Evolutionary conservation across 2,329 filamentous ascomycete genomes (phyloP), one percentile per base, ranked within the genome.

Genomic region (Magnaporthiopsis incrustans): DNA sequence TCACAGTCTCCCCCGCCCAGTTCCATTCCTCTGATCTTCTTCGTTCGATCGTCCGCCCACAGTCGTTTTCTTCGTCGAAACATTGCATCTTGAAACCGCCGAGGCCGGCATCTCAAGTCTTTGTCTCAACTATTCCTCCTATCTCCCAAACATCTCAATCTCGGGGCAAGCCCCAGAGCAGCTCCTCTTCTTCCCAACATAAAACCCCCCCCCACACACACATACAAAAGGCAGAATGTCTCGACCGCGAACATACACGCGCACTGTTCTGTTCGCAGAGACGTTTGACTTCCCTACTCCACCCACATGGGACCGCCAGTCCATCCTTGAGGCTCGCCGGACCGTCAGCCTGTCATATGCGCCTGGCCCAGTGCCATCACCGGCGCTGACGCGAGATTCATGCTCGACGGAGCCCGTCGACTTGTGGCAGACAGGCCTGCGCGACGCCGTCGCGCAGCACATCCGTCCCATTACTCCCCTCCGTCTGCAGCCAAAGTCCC

Each of bases 251-350:
- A 50, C 50, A 22, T 62, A 57, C 33, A 62, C 61, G 15, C 61
- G 61, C 53, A 58, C 61, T 22, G 35, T 62, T 18, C 61, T 62
- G 7, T 62, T 62, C 35, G 30, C 61, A 57, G 61, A 62, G 33
- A 50, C 44, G 4, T 62, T 62, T 18, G 61, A 62, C 56, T 62
- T 62, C 53, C 61, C 61, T 10, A 62, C 61, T 4, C 61, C 61
- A 15, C 61, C 61, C 18, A 57, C 30, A 57, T 62, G 61, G 61
- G n/a, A 26, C 22, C 58, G 58, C 4, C 58, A 60, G 30, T 60
- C 58, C 30, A 18, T 60, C 18, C 26, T 60, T 25, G 57, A 58
- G 57, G 57, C 26, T 58, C 57, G 57, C 44, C 14, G 44, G 44
- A 53, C 44, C 44, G 2, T 25, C 44, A 53, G 44, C 44, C 7